phyloP scores from a whole-genome alignment of 345 rosid species.

The Combretum micranthum region DNA sequence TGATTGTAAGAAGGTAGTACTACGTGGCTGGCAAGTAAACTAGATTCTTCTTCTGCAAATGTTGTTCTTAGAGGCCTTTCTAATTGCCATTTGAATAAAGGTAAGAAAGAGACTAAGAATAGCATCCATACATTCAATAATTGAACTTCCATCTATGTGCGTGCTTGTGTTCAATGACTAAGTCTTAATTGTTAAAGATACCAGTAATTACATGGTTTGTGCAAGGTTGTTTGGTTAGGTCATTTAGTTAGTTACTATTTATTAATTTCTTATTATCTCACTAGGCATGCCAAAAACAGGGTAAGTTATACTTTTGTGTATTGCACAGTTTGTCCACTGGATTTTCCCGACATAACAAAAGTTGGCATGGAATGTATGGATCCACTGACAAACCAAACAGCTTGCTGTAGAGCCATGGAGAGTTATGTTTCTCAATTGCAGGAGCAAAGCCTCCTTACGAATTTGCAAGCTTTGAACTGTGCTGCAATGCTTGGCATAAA shows the following conservation, averaged over 20 bases:
- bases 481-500: conserved; percentile 43
- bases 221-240: too few relatives aligned
- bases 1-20: conserved; percentile 42
- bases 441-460: conserved; percentile 50
- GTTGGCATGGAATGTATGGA: conserved; percentile 30
- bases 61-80: conserved; percentile 47
- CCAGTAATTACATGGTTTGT: background rate
- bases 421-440: conserved; percentile 47
- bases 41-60: conserved; percentile 33
- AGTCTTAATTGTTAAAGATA: background rate
- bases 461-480: conserved; percentile 57
- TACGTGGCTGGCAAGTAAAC: conserved; percentile 53
- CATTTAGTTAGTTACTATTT: too few relatives aligned
- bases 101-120: conserved; percentile 11
- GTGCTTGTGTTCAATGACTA: too few relatives aligned
- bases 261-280: too few relatives aligned
- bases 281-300: too few relatives aligned
- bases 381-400: conserved; percentile 22
- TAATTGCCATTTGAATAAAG: conserved; percentile 47
- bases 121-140: background rate
- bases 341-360: conserved; percentile 27
- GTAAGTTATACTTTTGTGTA: conserved; percentile 2
- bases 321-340: conserved; percentile 45
- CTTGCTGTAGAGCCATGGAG: conserved; percentile 43
- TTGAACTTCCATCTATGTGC: too few relatives aligned